Conservation (phyloP, 495 filamentous ascomycete species). For the Clohesyomyces aquaticus region DNA sequence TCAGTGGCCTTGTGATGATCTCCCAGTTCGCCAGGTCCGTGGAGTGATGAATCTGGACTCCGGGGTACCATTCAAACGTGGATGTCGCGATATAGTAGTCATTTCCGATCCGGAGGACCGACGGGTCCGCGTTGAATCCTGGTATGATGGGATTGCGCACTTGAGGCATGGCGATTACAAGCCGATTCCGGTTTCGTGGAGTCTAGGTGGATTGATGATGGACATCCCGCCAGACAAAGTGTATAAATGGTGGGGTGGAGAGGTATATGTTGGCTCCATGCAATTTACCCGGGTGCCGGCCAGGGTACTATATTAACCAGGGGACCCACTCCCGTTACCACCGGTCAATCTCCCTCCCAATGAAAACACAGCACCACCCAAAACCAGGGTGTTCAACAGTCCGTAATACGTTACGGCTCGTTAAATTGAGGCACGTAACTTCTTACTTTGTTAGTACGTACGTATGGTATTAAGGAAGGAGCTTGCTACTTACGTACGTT, state of each 20-base stretch:
- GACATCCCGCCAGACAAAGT: too few relatives aligned
- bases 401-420: too few relatives aligned
- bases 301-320: neutral
- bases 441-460: too few relatives aligned
- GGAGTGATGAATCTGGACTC: constrained; percentile 57
- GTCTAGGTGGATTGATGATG: neutral
- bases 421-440: too few relatives aligned
- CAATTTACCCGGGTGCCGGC: neutral
- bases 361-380: too few relatives aligned
- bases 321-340: neutral
- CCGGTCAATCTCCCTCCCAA: neutral
- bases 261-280: neutral
- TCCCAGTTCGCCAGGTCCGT: constrained; percentile 55
- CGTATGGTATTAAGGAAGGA: too few relatives aligned
- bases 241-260: neutral
- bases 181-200: neutral
- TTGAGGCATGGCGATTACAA: constrained; percentile 16
- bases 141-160: constrained; percentile 64
- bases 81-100: constrained; percentile 68
- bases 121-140: constrained; percentile 67
- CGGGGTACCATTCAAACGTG: constrained; percentile 66
- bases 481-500: too few relatives aligned
- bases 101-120: constrained; percentile 58
- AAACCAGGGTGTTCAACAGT: too few relatives aligned
- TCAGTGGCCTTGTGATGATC: constrained; percentile 47